Evolutionary conservation across 805 yeast genomes (phyloP).

Genomic region (Candida sakaeoensis): DNA sequence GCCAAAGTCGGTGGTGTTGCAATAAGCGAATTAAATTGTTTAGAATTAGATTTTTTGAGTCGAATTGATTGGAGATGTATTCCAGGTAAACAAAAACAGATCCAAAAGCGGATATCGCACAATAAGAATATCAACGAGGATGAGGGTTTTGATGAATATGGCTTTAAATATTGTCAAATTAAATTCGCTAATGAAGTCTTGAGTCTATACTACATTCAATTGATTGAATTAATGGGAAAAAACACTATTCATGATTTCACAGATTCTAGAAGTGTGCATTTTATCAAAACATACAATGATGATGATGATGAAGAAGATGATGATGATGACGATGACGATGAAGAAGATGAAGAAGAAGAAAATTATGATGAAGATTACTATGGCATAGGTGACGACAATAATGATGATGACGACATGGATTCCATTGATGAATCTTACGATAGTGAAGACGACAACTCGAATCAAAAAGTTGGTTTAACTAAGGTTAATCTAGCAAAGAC

Average conservation of each 20-base stretch:
- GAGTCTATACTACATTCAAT: slow-evolving; percentile 36
- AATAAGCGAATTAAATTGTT: slow-evolving; percentile 72
- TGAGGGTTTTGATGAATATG: slow-evolving; percentile 5
- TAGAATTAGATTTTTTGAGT: slow-evolving; percentile 83
- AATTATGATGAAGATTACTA: slow-evolving; percentile 2
- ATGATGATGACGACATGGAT: slow-evolving; percentile 8
- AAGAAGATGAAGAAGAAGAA: slow-evolving; percentile 7
- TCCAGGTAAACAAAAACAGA: slow-evolving; percentile 29
- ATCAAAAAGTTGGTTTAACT: slow-evolving; percentile 3
- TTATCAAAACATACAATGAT: slow-evolving; percentile 4
- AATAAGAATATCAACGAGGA: not conserved
- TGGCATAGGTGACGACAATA: slow-evolving; percentile 2
- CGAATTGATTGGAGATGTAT: slow-evolving; percentile 66
- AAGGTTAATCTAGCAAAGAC: not conserved
- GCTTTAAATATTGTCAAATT: slow-evolving; percentile 18
- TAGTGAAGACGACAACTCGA: slow-evolving; percentile 4
- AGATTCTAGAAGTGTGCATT: slow-evolving; percentile 4
- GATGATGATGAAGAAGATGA: slow-evolving; percentile 8
- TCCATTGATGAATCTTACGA: slow-evolving; percentile 5
- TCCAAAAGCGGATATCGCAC: not conserved
- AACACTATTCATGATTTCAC: slow-evolving; percentile 12
- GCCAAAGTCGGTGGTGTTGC: slow-evolving; percentile 96
- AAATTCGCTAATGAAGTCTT: slow-evolving; percentile 35
- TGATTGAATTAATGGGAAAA: slow-evolving; percentile 40
- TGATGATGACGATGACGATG: slow-evolving; percentile 8